phyloP scores from a whole-genome alignment of 768 basidiomycete genomes.

The Cytidiella melzeri region DNA sequence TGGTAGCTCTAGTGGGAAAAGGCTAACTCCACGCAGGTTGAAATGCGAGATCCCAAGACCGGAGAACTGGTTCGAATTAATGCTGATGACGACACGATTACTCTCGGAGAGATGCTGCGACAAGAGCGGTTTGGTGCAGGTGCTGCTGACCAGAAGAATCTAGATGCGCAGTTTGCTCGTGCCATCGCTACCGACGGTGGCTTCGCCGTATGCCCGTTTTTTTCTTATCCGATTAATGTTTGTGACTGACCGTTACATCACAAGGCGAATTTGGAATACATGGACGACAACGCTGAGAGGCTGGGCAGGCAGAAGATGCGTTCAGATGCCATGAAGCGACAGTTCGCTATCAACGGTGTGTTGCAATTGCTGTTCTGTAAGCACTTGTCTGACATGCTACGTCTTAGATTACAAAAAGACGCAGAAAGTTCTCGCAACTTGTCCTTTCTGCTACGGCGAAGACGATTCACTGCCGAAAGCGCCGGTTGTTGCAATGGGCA shows the following conservation, averaged over 20 bases:
- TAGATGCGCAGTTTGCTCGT: conserved; percentile 85
- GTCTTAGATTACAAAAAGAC: conserved; percentile 86
- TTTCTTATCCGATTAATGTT: background rate
- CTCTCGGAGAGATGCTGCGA: conserved; percentile 86
- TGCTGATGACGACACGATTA: conserved; percentile 82
- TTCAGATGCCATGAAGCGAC: conserved; percentile 91
- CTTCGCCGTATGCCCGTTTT: conserved; percentile 57
- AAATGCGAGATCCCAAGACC: conserved; percentile 85
- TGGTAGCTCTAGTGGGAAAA: background rate
- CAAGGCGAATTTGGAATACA: conserved; percentile 86
- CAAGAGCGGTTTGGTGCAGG: conserved; percentile 91
- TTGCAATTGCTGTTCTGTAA: background rate
- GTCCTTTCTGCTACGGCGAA: conserved; percentile 88
- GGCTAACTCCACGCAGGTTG: conserved; percentile 43
- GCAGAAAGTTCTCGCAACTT: conserved; percentile 81
- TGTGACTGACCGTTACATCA: too few species aligned
- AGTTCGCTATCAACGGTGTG: conserved; percentile 92
- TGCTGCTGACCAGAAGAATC: conserved; percentile 82
- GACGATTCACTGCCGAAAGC: conserved; percentile 87
- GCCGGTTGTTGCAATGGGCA: conserved; percentile 86
- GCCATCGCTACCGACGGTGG: conserved; percentile 86
- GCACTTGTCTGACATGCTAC: conserved; percentile 1
- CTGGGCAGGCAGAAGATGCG: conserved; percentile 94
- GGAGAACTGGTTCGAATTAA: conserved; percentile 87
- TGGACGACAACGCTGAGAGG: conserved; percentile 94